These are phyloP conservation scores for Poa pratensis DNA, from an alignment of 176 grass and related monocot species.

Conservation along the genomic window DNA sequence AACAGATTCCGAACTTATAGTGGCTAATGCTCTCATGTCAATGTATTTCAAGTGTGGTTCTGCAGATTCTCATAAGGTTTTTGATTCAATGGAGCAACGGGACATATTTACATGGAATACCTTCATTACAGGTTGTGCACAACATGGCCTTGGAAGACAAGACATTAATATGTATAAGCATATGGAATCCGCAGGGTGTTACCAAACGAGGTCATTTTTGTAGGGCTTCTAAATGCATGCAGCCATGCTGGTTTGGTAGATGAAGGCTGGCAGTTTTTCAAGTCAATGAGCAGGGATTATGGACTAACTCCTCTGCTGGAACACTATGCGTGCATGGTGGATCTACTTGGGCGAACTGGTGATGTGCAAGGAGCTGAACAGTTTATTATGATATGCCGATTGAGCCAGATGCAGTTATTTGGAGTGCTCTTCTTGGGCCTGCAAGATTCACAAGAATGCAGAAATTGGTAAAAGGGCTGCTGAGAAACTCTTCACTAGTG, in stretches of 20 bases:
- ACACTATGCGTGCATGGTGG: conserved; percentile 77
- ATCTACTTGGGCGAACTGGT: conserved; percentile 70
- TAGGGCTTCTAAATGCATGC: conserved; percentile 75
- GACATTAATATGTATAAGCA: conserved; percentile 53
- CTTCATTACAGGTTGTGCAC: conserved; percentile 64
- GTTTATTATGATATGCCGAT: conserved; percentile 70
- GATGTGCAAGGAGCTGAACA: conserved; percentile 61
- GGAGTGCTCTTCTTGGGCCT: conserved; percentile 82
- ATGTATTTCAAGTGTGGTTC: conserved; percentile 61
- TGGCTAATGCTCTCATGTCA: conserved; percentile 54
- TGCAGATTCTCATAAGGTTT: conserved; percentile 47
- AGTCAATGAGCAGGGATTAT: conserved; percentile 63
- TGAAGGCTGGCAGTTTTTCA: conserved; percentile 59
- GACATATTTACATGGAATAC: conserved; percentile 63
- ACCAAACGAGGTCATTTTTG: conserved; percentile 71
- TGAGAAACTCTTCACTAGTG: conserved; percentile 64
- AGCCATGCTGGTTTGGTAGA: conserved; percentile 71
- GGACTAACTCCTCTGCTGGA: conserved; percentile 51
- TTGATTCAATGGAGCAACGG: conserved; percentile 48
- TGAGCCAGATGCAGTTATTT: conserved; percentile 67
- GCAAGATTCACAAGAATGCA: conserved; percentile 66
- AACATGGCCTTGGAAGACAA: conserved; percentile 56
- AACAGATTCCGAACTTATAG: conserved; percentile 53
- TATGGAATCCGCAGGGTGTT: conserved; percentile 51
- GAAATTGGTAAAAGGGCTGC: conserved; percentile 66